Base-by-base conservation (phyloP, 768 basidiomycete genomes). In the Rhizopogon vinicolor region DNA sequence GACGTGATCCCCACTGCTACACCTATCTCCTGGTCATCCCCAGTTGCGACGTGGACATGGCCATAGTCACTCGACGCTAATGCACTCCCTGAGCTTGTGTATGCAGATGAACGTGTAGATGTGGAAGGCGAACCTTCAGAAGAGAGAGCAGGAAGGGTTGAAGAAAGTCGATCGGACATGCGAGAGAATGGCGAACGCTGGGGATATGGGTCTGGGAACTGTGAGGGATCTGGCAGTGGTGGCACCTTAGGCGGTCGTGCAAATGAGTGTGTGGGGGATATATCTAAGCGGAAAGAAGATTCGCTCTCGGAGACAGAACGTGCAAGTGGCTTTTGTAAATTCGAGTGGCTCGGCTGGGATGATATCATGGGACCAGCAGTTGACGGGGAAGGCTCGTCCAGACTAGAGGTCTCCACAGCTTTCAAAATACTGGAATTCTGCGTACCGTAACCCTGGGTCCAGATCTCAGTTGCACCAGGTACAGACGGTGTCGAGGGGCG, bases 41-140 rank as follows among this genome's bases (percentile, higher is more conserved):
- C 78, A 5, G 85, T 80, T 31, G 75, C 85, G 61, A 89, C 83
- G 55, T 82, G 86, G 43, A 89, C 78, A 67, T 85, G 81, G 19
- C 78, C 77, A 52, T 78, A 84, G 69, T 91, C 89, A 40, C 76
- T 76, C 41, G 83, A 81, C 25, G 78, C 73, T 43, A 81, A 67
- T 18, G 80, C 77, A 68, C 85, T 86, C 53, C 85, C 86, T 18
- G 83, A 82, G 69, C 79, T 86, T 22, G 87, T 87, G 65, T 90
- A 90, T 5, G 89, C 87, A 4, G 87, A 88, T 7, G 89, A 90
- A 49, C 89, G 80, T 7, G 86, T 82, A 5, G 88, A 89, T 1
- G 79, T 77, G 33, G 85, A 83, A 25, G 87, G 86, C 0, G 91
- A 87, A 44, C 82, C 82, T 41, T 81, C 80, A 4, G 87, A 87